Evolutionary conservation across 2,329 filamentous ascomycete genomes (phyloP).

Genomic region (Trichoderma hamatum): DNA sequence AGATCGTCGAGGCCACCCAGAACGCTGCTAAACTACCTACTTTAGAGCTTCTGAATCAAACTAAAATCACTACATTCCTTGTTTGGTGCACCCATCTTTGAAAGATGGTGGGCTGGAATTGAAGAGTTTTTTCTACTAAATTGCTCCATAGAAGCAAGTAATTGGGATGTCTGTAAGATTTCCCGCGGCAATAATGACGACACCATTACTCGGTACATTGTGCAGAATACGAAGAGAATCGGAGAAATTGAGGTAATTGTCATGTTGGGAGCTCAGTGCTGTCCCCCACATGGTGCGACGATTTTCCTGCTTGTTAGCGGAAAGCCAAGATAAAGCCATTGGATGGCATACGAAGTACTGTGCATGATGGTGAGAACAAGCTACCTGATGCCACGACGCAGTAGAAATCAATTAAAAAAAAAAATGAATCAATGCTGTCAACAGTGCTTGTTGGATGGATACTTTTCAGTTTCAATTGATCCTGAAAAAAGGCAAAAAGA

Average conservation of each 20-base stretch:
- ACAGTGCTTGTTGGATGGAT: background rate
- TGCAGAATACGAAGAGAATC: background rate
- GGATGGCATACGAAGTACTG: background rate
- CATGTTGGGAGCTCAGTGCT: background rate
- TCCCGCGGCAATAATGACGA: background rate
- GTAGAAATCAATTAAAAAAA: background rate
- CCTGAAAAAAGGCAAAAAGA: background rate
- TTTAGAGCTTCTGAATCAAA: background rate
- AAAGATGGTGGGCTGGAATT: background rate
- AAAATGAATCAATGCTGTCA: background rate
- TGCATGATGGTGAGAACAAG: background rate
- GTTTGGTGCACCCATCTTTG: background rate
- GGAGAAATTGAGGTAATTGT: conserved; percentile 1
- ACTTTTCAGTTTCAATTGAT: background rate
- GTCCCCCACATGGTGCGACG: conserved; percentile 10
- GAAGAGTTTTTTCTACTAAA: conserved; percentile 10
- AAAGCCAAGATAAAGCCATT: background rate
- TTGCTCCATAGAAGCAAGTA: background rate
- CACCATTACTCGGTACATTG: background rate
- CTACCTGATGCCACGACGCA: background rate
- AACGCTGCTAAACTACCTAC: background rate
- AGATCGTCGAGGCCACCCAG: conserved; percentile 4
- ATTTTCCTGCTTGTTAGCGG: background rate
- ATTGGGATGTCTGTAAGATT: background rate
- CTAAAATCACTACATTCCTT: background rate